Evolutionary conservation across 164 flowering plant genomes (phyloP), one percentile per base, ranked within the genome.

Genomic region (Sedum album): DNA sequence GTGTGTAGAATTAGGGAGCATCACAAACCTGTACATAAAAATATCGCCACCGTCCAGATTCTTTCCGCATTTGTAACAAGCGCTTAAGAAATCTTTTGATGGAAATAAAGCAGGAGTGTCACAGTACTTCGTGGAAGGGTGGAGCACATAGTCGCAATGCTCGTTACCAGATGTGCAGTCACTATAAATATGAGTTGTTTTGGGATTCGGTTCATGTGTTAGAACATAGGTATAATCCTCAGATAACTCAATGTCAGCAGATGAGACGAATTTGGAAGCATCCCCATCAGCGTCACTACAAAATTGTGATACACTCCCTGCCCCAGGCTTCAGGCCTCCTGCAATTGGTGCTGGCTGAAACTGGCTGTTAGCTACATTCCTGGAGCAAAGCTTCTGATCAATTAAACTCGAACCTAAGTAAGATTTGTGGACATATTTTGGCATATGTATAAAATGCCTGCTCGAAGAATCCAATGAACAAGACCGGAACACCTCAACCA

Each of bases 171-270:
- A 65, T 36, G 21, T 65, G 67, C 67, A 5, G 67, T 65, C 67
- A 65, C 67, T 41, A 11, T 33, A 65, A 41, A 65, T 36, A 65
- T 36, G 67, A 35, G 42, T 65, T 21, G 67, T 65, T 65, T 65
- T 65, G 48, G 67, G 67, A 41, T 65, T 65, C 17, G 67, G 67
- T 0, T 48, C 67, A 38, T 38, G 67, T 35, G 48, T 20, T 2
- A 36, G 25, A 18, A 65, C 67, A 65, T 28, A 41, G 4, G 67
- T 65, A 31, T 65, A 65, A 41, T 65, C 67, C 35, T 65, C 67
- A 65, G 67, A 65, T 30, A 36, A 42, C 67, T 65, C 67, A 21
- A 65, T 36, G 17, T 65, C 67, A 41, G 46, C 62, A 57, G n/a
- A n/a, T n/a, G n/a, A n/a, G n/a, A n/a, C n/a, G n/a, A n/a, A n/a